These are phyloP conservation scores for Emmonsiellopsis sp. DNA, from an alignment of 2,329 filamentous ascomycete genomes.

Conservation along the genomic window DNA sequence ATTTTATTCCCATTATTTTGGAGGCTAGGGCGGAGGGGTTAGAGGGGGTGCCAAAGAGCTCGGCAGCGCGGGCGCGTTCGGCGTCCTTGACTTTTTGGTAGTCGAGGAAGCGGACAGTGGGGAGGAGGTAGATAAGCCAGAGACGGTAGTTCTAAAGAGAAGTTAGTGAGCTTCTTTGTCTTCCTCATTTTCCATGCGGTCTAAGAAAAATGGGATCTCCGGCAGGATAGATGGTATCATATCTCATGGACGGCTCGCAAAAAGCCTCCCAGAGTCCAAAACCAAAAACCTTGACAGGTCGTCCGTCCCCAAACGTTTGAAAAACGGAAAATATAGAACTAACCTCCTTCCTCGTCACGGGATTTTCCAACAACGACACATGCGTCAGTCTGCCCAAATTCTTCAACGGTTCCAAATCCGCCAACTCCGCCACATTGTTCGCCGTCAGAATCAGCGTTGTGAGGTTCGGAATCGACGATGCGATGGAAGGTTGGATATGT, in stretches of 20 bases:
- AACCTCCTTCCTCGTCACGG: slow-evolving; percentile 87
- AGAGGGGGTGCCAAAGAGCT: slow-evolving; percentile 68
- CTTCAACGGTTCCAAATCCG: slow-evolving; percentile 74
- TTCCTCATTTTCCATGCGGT: too few relatives aligned
- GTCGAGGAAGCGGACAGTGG: slow-evolving; percentile 80
- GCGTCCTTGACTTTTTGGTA: slow-evolving; percentile 83
- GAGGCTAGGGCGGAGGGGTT: slow-evolving; percentile 72
- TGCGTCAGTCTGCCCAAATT: slow-evolving; percentile 65
- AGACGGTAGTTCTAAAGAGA: slow-evolving; percentile 69
- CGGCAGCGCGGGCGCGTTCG: slow-evolving; percentile 65
- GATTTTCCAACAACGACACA: slow-evolving; percentile 75
- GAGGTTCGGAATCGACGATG: slow-evolving; percentile 70
- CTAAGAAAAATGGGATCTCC: neutral
- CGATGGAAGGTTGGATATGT: slow-evolving; percentile 67
- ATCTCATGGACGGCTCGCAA: neutral
- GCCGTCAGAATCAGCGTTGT: slow-evolving; percentile 71
- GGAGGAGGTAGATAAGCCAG: slow-evolving; percentile 83
- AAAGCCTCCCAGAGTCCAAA: neutral
- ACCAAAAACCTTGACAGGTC: neutral
- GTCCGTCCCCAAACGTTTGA: neutral
- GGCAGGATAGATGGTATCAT: neutral
- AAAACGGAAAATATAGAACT: slow-evolving; percentile 22
- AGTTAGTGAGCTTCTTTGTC: neutral
- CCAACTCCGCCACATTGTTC: slow-evolving; percentile 75
- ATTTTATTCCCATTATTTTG: slow-evolving; percentile 79